A percentile compares a stretch with the other conserved stretches of the same genome.
phyloP scores from a whole-genome alignment of 78 protist genomes.

The Bigelowiella natans region DNA sequence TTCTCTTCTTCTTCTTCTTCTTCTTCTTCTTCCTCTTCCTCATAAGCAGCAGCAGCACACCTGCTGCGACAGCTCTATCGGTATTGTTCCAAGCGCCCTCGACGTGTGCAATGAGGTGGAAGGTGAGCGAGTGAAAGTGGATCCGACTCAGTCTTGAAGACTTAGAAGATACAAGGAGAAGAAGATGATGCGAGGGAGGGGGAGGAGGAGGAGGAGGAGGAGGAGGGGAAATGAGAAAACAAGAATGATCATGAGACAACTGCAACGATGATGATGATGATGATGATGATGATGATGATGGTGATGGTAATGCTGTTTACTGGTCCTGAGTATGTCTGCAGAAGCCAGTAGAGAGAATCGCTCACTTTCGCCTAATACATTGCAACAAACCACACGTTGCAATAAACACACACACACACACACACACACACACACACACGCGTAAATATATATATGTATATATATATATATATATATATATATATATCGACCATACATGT shows the following conservation, averaged over 20 bases:
- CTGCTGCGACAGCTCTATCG: neutral
- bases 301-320: too few relatives aligned
- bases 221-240: too few relatives aligned
- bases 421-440: neutral
- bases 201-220: too few relatives aligned
- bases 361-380: neutral
- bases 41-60: neutral
- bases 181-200: too few relatives aligned
- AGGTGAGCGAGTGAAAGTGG: neutral
- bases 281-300: too few relatives aligned
- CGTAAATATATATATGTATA: neutral
- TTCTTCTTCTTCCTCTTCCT: too few relatives aligned
- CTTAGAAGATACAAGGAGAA: too few relatives aligned
- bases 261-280: too few relatives aligned
- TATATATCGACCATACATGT: neutral
- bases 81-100: neutral
- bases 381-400: too few relatives aligned
- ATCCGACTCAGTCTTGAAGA: neutral
- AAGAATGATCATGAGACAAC: too few relatives aligned
- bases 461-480: neutral
- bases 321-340: neutral
- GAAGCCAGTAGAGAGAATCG: neutral
- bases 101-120: neutral
- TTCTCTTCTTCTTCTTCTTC: too few relatives aligned
- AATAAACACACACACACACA: neutral